Evolutionary conservation across 108 stramenopile species (phyloP), one percentile per base, ranked within the genome.

Genomic region (Nannochloropsis gaditana): DNA sequence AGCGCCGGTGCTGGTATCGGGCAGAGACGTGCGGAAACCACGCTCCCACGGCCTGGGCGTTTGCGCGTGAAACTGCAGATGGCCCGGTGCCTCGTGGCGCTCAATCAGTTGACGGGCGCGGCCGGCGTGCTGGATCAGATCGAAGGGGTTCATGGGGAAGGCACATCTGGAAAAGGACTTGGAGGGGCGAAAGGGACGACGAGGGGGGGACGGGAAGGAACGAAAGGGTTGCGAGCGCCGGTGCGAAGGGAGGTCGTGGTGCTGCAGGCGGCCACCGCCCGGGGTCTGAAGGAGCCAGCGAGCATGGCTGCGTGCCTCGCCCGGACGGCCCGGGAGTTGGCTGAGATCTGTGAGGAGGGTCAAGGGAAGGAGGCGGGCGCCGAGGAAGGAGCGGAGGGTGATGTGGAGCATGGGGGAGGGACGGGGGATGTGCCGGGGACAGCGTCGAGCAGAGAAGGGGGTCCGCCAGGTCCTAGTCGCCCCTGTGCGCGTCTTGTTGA

Each of bases 211-310:
- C 3, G 1, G 8, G 59, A 73, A n/a, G 59, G 59, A 73, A n/a
- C 19, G n/a, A 73, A n/a, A n/a, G 5, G 59, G 4, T 6, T 73
- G 59, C n/a, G n/a, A 15, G 59, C 19, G 59, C 19, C 15, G 19
- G 59, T 73, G 59, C 59, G n/a, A 73, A 15, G 59, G 59, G 59
- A 73, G 59, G 59, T 73, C n/a, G 59, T 73, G 59, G 59, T 73
- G 59, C 59, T 73, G 59, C 59, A 73, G 59, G 59, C 59, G 59
- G n/a, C 59, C 19, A 73, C 59, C 19, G 59, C 59, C 15, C 15
- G 59, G n/a, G 59, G 59, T 15, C 6, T 73, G 59, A 73, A 73
- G 6, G 19, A 73, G 19, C 59, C 19, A n/a, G 19, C 59, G 2
- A 73, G 19, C 59, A 73, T 73, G 59, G 19, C n/a, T 8, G 15